Evolutionary conservation across 768 basidiomycete genomes (phyloP).

Genomic region (Mycena vitilis): DNA sequence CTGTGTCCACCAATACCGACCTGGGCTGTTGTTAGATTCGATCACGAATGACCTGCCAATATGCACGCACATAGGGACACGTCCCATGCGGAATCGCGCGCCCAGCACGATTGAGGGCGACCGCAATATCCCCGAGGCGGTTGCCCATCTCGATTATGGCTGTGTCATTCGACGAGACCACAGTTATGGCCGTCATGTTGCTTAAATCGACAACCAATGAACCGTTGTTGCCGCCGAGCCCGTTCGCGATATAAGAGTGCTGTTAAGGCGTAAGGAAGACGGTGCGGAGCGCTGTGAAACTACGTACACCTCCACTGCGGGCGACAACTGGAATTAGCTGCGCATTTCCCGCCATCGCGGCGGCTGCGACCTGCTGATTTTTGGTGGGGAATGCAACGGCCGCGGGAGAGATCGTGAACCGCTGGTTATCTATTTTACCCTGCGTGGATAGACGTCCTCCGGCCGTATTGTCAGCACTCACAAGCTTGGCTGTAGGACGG

Average conservation of each 20-base stretch:
- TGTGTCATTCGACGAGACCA: constrained; percentile 46
- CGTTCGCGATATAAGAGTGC: constrained; percentile 64
- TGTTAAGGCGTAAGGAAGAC: constrained; percentile 24
- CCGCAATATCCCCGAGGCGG: constrained; percentile 58
- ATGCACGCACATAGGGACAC: constrained; percentile 53
- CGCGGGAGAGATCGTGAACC: constrained; percentile 52
- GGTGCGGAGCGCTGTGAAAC: neutral
- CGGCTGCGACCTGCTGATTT: constrained; percentile 47
- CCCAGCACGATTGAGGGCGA: constrained; percentile 49
- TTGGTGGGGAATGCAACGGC: constrained; percentile 50
- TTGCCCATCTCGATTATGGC: constrained; percentile 57
- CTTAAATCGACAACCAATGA: constrained; percentile 58
- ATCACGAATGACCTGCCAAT: neutral
- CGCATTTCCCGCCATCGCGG: constrained; percentile 48
- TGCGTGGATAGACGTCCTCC: neutral
- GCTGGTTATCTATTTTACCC: constrained; percentile 48
- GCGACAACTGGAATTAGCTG: constrained; percentile 52
- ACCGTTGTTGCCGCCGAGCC: constrained; percentile 57
- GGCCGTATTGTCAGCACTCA: neutral
- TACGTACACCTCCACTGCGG: constrained; percentile 56
- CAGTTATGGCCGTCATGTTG: constrained; percentile 51
- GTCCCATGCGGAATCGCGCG: constrained; percentile 64
- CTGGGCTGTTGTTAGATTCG: neutral
- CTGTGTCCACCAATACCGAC: neutral
- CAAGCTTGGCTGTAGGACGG: constrained; percentile 20